Base-by-base conservation (phyloP, 1,284 basidiomycete genomes). In the Cryptococcus sp. region DNA sequence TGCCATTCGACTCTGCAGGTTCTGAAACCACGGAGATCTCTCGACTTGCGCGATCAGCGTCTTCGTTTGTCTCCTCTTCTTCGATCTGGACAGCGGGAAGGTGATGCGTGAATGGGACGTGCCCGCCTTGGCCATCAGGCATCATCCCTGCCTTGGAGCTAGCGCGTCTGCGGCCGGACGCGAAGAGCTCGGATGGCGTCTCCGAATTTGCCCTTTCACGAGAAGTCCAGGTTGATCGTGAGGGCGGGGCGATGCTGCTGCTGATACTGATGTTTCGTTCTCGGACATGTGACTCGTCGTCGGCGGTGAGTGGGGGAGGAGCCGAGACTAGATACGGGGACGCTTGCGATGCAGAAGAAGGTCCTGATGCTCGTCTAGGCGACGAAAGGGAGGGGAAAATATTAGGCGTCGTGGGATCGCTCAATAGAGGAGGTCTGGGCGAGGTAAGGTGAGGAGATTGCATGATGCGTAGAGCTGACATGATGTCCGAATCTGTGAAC, bases 31-130 rank as follows among this genome's bases (percentile, higher is more conserved):
- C 31, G 46, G 44, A 20, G 51, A 50, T 11, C 44, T 20, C 13
- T 40, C 39, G 15, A 53, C 51, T n/a, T 40, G 49, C 22, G 45
- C 39, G 16, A 23, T 31, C 39, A 25, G 50, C 49, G 17, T 50
- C 54, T 10, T 65, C 64, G 31, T 61, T 59, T 11, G 52, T 50
- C 6, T 56, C 62, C 31, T 67, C 64, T n/a, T 66, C 60, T 15
- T 65, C 64, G 8, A 57, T 47, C 13, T 56, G 50, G 2, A 56
- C 58, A 6, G 51, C 44, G 15, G 67, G 63, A n/a, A 73, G 45
- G 53, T 71, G 67, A 54, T 75, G 72, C 1, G 74, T 72, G 53
- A 73, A 75, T 5, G 72, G 69, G 13, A 74, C 54, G 64, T 74
- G 71, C 16, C 70, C 73, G 10, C 64, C 66, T 19, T 68, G 65